phyloP scores from a whole-genome alignment of 345 rosid species.

The Syzygium aqueum region DNA sequence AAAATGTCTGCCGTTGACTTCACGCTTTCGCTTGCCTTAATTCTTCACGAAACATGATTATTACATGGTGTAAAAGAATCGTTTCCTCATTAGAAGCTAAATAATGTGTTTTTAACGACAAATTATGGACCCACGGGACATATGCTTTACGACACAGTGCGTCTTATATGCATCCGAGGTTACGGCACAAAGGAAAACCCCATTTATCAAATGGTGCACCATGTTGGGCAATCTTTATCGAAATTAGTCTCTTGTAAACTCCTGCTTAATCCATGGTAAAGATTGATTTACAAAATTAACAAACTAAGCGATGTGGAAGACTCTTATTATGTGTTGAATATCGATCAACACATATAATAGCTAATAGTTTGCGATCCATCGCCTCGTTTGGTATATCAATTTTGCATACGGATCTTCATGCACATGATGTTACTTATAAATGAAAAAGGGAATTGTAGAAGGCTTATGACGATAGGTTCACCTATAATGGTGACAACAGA shows the following conservation, averaged over 20 bases:
- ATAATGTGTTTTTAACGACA: neutral
- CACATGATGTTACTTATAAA: no score
- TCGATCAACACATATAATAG: accelerated
- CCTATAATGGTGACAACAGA: no score
- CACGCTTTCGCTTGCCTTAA: neutral
- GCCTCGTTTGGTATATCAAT: neutral
- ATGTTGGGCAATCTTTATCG: neutral
- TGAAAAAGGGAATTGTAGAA: no score
- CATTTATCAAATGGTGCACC: neutral
- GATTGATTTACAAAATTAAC: neutral
- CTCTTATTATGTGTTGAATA: neutral
- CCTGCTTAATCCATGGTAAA: neutral
- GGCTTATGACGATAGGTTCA: no score
- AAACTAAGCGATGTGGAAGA: neutral
- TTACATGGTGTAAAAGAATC: neutral
- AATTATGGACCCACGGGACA: neutral
- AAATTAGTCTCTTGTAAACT: neutral
- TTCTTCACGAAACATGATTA: neutral
- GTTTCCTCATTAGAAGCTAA: neutral
- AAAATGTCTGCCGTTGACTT: neutral
- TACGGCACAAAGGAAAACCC: neutral
- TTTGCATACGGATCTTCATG: no score
- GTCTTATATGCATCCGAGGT: neutral
- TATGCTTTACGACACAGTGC: neutral
- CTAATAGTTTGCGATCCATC: accelerated